Base-by-base conservation (phyloP, 805 yeast genomes). In the Kregervanrija pseudodelftensis region DNA sequence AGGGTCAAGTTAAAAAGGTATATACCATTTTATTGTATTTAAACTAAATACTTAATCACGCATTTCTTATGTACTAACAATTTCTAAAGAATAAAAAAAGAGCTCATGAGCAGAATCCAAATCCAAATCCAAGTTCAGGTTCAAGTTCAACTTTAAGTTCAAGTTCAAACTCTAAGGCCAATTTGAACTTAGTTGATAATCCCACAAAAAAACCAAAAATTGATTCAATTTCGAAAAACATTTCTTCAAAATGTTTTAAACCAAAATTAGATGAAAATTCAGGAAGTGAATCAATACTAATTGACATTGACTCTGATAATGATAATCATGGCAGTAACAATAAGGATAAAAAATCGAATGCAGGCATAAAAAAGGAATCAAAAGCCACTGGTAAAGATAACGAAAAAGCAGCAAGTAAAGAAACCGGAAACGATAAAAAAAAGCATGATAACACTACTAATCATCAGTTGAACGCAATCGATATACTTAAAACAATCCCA, bases 401-500 rank as follows among this genome's bases (percentile, higher is more conserved):
- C 30, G 31, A 13, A 16, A 14, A 39, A 17, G n/a, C 15, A 15
- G 28, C 28, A n/a, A 15, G 2, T 5, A 13, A 33, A 31, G 17
- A n/a, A 15, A 12, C 4, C 4, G n/a, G n/a, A n/a, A 5, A n/a
- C 3, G 36, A 16, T 16, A 7, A 36, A 13, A 14, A 30, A 3
- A 5, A 16, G 7, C n/a, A 30, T 14, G 34, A 39, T 12, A 31
- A 39, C 7, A 14, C 35, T 33, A 7, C 8, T 22, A 22, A 22
- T 22, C 8, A 22, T 7, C 41, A 36, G 17, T 39, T 43, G 12
- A 58, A 74, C 11, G 86, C 83, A 0, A 73, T 69, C 28, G 80
- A 78, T 3, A 64, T 85, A 2, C 66, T 89, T 30, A 69, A 74
- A 7, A 66, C 70, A 8, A 84, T 90, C 37, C 85, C 90, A 2